Evolutionary conservation across 495 filamentous ascomycete genomes (phyloP).

Genomic region (Penicillium malachiteum): DNA sequence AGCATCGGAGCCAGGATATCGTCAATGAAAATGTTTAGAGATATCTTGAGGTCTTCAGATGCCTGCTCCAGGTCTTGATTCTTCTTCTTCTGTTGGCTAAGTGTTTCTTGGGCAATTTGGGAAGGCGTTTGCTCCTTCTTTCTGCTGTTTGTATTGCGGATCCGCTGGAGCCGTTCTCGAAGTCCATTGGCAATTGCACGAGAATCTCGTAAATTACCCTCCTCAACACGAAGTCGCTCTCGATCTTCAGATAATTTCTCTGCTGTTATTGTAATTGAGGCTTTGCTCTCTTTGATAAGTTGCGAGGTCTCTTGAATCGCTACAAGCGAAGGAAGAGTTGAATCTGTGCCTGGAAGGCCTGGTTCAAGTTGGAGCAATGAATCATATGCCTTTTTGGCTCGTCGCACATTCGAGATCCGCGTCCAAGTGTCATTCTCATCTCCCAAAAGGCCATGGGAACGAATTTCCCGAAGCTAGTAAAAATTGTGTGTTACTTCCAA

Average conservation of each 20-base stretch:
- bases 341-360: constrained; percentile 62
- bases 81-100: constrained; percentile 57
- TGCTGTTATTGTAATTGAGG: constrained; percentile 55
- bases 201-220: constrained; percentile 60
- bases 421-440: constrained; percentile 37
- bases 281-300: constrained; percentile 61
- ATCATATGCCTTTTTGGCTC: constrained; percentile 64
- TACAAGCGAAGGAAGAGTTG: constrained; percentile 68
- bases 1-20: constrained; percentile 74
- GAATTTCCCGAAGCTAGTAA: constrained; percentile 43
- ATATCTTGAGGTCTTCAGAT: constrained; percentile 55
- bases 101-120: constrained; percentile 59
- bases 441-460: constrained; percentile 42
- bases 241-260: constrained; percentile 52
- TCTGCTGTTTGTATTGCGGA: constrained; percentile 52
- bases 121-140: constrained; percentile 56
- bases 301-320: constrained; percentile 64
- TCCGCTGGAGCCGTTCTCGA: constrained; percentile 54
- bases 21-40: constrained; percentile 71
- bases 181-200: constrained; percentile 52
- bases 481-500: neutral
- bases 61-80: constrained; percentile 54
- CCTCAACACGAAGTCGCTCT: constrained; percentile 56
- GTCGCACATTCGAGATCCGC: constrained; percentile 53
- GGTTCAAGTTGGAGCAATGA: constrained; percentile 58